Conservation (phyloP, 345 rosid species). For the Durio zibethinus region DNA sequence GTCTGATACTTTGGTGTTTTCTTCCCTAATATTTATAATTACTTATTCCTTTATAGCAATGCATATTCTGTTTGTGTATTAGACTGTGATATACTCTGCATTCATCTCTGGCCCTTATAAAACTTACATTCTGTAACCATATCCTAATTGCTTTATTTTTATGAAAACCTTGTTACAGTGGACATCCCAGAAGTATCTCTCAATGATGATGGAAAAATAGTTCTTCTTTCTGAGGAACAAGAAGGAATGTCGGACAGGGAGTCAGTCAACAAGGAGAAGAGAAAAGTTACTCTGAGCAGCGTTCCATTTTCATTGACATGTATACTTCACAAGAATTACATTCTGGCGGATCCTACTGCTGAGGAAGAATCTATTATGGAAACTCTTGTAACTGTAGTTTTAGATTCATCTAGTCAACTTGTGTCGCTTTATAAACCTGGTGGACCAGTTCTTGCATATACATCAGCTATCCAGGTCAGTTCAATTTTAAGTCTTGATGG, state of each 20-base stretch:
- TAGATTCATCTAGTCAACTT: slow-evolving; percentile 62
- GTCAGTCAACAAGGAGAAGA: slow-evolving; percentile 67
- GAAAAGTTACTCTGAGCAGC: slow-evolving; percentile 62
- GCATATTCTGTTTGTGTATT: not conserved
- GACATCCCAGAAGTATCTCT: slow-evolving; percentile 74
- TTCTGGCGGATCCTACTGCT: slow-evolving; percentile 81
- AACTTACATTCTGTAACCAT: not conserved
- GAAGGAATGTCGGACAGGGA: slow-evolving; percentile 46
- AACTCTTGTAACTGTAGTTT: slow-evolving; percentile 62
- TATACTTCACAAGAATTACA: slow-evolving; percentile 68
- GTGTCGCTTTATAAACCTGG: slow-evolving; percentile 84
- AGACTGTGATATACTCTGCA: not conserved
- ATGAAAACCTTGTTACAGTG: slow-evolving; percentile 45
- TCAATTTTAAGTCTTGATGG: not conserved
- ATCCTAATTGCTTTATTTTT: slow-evolving; percentile 6
- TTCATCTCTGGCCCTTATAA: not conserved
- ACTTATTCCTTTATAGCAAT: not conserved
- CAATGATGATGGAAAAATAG: slow-evolving; percentile 75
- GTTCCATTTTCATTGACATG: slow-evolving; percentile 73
- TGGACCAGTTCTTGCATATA: slow-evolving; percentile 63
- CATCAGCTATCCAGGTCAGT: slow-evolving; percentile 65
- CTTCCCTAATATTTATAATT: not conserved
- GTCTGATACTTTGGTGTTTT: not conserved
- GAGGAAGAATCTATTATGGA: slow-evolving; percentile 93
- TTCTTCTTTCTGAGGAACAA: slow-evolving; percentile 41